A percentile compares a stretch with the other conserved stretches of the same genome.
Conservation (phyloP, 1,284 basidiomycete genomes). For the Ganoderma lucidum region DNA sequence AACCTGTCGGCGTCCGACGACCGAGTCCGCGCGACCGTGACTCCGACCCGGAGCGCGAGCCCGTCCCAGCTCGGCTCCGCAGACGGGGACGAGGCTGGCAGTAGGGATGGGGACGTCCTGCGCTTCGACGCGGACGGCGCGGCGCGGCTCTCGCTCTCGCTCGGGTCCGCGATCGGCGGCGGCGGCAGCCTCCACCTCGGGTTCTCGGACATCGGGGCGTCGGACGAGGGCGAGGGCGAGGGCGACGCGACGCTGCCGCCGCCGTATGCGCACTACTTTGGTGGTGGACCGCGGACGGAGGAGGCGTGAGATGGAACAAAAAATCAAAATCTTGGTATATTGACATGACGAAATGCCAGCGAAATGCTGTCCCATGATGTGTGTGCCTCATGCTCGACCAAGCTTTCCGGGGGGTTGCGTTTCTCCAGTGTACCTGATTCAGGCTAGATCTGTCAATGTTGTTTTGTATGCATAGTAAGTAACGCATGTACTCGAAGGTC, state of each 20-base stretch:
- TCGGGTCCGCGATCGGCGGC: neutral
- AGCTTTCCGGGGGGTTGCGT: too few relatives aligned
- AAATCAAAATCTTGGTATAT: too few relatives aligned
- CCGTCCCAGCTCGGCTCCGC: neutral
- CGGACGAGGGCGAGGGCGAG: neutral
- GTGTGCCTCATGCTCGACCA: too few relatives aligned
- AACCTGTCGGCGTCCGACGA: neutral
- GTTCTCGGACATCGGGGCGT: neutral
- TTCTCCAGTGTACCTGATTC: too few relatives aligned
- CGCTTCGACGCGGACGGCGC: neutral
- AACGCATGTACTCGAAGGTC: too few relatives aligned
- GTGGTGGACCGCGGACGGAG: neutral
- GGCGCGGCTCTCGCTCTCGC: neutral
- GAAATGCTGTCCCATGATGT: too few relatives aligned
- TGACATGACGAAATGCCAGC: too few relatives aligned
- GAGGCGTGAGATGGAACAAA: neutral
- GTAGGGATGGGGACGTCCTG: neutral
- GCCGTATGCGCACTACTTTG: conserved; percentile 2
- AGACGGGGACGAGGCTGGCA: neutral
- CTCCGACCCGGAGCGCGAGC: neutral
- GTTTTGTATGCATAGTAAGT: too few relatives aligned
- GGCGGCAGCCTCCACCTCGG: neutral
- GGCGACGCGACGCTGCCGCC: neutral
- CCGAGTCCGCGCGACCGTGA: neutral
- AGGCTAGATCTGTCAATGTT: too few relatives aligned